phyloP scores from a whole-genome alignment of 805 yeast genomes.

The Pichia paraexigua region DNA sequence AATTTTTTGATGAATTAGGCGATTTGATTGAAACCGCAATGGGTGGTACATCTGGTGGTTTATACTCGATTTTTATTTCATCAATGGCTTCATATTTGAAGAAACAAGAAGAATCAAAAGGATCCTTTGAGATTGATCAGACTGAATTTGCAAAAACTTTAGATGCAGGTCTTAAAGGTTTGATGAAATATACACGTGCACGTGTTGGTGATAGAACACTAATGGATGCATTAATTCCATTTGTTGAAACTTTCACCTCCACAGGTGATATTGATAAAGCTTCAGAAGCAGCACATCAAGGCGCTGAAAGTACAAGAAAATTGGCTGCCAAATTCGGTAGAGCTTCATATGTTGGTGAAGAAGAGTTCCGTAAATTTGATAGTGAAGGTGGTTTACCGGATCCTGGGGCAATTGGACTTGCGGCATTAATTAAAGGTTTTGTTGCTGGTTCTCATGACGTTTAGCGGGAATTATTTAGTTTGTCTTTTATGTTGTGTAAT shows the following conservation, averaged over 20 bases:
- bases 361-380: conserved; percentile 41
- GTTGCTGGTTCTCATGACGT: conserved; percentile 18
- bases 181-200: conserved; percentile 83
- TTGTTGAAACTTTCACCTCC: conserved; percentile 51
- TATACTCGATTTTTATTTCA: conserved; percentile 77
- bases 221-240: conserved; percentile 85
- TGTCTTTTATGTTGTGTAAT: background rate
- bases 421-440: conserved; percentile 27
- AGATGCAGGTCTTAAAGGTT: conserved; percentile 54
- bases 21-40: conserved; percentile 77
- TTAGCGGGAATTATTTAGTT: background rate
- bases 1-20: conserved; percentile 62
- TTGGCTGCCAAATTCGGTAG: conserved; percentile 86
- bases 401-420: conserved; percentile 91
- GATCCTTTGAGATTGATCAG: conserved; percentile 25
- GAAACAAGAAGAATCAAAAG: conserved; percentile 27
- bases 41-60: conserved; percentile 97
- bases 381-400: conserved; percentile 77
- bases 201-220: conserved; percentile 83
- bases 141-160: conserved; percentile 41
- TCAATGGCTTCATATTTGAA: conserved; percentile 54
- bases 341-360: conserved; percentile 77
- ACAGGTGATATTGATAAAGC: conserved; percentile 53
- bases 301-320: conserved; percentile 68
- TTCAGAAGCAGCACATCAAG: conserved; percentile 58